Percentiles rank a stretch among this genome's conserved stretches.
These are phyloP conservation scores for Sporisorium iseilematis-ciliati DNA, from an alignment of 1,284 basidiomycete species.

Conservation along the genomic window DNA sequence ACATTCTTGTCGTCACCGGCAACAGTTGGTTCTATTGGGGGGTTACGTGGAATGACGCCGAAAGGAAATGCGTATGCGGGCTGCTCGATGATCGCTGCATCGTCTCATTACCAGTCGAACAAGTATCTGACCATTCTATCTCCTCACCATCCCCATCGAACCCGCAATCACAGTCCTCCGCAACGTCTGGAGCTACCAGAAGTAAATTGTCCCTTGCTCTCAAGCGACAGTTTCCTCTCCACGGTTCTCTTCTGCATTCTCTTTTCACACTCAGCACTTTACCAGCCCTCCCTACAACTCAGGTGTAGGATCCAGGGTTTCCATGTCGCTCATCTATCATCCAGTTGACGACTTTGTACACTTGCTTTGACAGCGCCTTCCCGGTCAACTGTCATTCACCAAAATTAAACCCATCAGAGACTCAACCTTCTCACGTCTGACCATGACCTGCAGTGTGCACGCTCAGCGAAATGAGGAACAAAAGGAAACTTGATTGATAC, in stretches of 20 bases:
- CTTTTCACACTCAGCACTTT: background rate
- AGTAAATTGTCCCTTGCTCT: constrained; percentile 30
- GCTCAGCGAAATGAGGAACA: background rate
- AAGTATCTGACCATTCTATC: constrained; percentile 12
- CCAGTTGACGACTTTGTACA: constrained; percentile 30
- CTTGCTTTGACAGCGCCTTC: constrained; percentile 7
- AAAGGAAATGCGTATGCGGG: background rate
- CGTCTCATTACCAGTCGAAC: background rate
- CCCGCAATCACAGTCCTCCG: constrained; percentile 55
- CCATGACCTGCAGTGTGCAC: constrained; percentile 1
- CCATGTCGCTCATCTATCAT: background rate
- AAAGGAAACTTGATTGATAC: constrained; percentile 10
- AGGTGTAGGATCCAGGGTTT: background rate
- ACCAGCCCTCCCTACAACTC: background rate
- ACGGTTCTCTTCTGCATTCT: constrained; percentile 17
- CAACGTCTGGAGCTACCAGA: constrained; percentile 63
- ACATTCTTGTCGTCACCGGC: constrained; percentile 30
- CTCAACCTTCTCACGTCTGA: background rate
- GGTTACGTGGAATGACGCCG: background rate
- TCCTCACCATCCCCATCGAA: background rate
- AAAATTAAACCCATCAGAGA: constrained; percentile 28
- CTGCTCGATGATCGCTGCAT: constrained; percentile 2
- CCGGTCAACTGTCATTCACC: constrained; percentile 11
- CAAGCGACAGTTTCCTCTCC: constrained; percentile 5
- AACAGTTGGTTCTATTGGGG: background rate